Percentiles rank a stretch among this genome's conserved stretches.
Evolutionary conservation across 495 filamentous ascomycete genomes (phyloP).

Genomic region (Penicillium manginii): DNA sequence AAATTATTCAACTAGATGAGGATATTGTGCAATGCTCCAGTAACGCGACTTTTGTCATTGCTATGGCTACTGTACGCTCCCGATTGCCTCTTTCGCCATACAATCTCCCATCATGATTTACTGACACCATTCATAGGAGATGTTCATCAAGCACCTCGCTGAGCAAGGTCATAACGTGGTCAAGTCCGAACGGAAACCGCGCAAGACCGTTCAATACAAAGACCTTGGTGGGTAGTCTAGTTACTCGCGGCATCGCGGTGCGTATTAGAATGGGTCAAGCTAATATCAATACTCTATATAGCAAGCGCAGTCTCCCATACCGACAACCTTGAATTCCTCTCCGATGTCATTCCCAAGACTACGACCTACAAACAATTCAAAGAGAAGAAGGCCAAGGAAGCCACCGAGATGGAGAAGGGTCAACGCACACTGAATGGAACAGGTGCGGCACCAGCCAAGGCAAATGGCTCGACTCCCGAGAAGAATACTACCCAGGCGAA

Average conservation of each 20-base stretch:
- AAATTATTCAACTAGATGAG: conserved; percentile 86
- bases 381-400: conserved; percentile 58
- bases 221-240: conserved; percentile 68
- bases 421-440: conserved; percentile 56
- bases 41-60: conserved; percentile 93
- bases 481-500: conserved; percentile 14
- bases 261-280: not conserved
- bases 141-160: conserved; percentile 93
- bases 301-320: conserved; percentile 85
- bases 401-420: conserved; percentile 49
- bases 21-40: conserved; percentile 85
- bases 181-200: conserved; percentile 85
- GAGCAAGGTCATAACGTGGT: conserved; percentile 86
- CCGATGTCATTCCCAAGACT: conserved; percentile 88
- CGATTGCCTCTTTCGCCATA: not conserved
- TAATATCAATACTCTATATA: conserved; percentile 27
- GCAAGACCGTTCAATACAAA: conserved; percentile 94
- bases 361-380: conserved; percentile 80
- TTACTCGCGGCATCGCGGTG: not conserved
- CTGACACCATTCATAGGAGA: conserved; percentile 61
- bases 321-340: conserved; percentile 94
- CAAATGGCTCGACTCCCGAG: conserved; percentile 35
- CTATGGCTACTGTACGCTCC: conserved; percentile 74
- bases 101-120: no score
- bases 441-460: conserved; percentile 20